phyloP scores from a whole-genome alignment of 805 yeast genomes.

The Sugiyamaella lignohabitans region DNA sequence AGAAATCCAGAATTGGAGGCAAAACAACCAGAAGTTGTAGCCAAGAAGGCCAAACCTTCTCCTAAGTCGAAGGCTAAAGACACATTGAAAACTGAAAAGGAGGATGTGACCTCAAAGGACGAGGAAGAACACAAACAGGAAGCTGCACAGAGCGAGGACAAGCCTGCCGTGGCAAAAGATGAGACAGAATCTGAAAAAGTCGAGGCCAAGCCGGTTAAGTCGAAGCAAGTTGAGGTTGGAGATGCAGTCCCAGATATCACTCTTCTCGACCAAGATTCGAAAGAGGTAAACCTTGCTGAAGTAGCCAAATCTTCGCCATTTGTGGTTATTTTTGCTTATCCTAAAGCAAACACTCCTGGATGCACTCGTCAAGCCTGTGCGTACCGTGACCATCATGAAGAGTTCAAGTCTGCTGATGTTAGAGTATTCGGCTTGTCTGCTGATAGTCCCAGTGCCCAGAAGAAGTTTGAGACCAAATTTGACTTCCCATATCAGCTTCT shows the following conservation, averaged over 20 bases:
- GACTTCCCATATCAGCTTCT: conserved; percentile 65
- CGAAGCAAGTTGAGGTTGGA: conserved; percentile 42
- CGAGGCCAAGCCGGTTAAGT: conserved; percentile 16
- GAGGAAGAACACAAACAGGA: conserved; percentile 13
- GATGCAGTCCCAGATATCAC: conserved; percentile 60
- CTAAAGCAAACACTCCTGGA: conserved; percentile 92
- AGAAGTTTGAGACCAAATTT: conserved; percentile 66
- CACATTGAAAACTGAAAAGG: conserved; percentile 1
- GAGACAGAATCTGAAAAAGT: conserved; percentile 2
- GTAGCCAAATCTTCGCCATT: conserved; percentile 34
- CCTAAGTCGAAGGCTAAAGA: conserved; percentile 5
- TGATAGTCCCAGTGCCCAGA: conserved; percentile 74
- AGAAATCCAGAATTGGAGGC: neutral
- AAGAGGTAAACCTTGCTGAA: conserved; percentile 45
- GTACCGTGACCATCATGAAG: conserved; percentile 59
- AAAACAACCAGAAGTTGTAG: conserved; percentile 1
- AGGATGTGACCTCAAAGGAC: conserved; percentile 10
- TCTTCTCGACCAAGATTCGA: conserved; percentile 64
- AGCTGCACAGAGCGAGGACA: conserved; percentile 12
- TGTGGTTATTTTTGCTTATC: conserved; percentile 61
- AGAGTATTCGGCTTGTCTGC: conserved; percentile 76
- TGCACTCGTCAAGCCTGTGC: conserved; percentile 95
- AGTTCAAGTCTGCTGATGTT: conserved; percentile 45
- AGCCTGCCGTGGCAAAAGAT: conserved; percentile 7
- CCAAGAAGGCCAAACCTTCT: conserved; percentile 11